phyloP scores from a whole-genome alignment of 1,284 basidiomycete genomes.

The Ceratobasidium sp. region DNA sequence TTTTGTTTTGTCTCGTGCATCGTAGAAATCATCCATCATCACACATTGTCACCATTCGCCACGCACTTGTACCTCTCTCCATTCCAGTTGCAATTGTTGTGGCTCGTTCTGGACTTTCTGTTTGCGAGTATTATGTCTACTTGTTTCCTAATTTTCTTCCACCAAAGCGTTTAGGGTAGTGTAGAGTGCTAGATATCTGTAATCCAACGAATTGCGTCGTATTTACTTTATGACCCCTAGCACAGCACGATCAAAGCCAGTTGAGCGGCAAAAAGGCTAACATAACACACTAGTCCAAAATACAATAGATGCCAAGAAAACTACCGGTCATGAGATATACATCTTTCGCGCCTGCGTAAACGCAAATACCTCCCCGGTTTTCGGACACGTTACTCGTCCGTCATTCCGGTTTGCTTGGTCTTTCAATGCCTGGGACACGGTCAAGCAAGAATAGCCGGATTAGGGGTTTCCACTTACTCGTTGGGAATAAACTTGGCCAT shows the following conservation, averaged over 20 bases:
- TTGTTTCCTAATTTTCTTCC: slow-evolving; percentile 41
- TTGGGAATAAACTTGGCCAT: slow-evolving; percentile 92
- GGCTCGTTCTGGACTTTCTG: slow-evolving; percentile 37
- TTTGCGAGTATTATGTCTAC: slow-evolving; percentile 45
- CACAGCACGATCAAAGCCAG: neutral
- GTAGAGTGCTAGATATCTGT: slow-evolving; percentile 43
- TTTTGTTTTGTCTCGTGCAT: slow-evolving; percentile 42
- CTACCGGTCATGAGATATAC: slow-evolving; percentile 73
- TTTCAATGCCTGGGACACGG: slow-evolving; percentile 75
- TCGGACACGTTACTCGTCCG: slow-evolving; percentile 84
- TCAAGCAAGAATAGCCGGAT: slow-evolving; percentile 15
- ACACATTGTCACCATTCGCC: slow-evolving; percentile 40
- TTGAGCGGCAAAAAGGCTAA: neutral
- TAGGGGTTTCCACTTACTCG: slow-evolving; percentile 69
- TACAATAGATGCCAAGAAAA: neutral
- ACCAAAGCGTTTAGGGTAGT: slow-evolving; percentile 43
- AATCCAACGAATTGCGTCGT: slow-evolving; percentile 4
- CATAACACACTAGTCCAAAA: neutral
- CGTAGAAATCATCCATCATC: slow-evolving; percentile 45
- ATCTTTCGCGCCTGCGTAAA: slow-evolving; percentile 84
- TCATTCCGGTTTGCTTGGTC: slow-evolving; percentile 85
- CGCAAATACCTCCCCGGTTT: slow-evolving; percentile 75
- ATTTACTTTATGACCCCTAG: neutral
- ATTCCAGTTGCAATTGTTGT: slow-evolving; percentile 40
- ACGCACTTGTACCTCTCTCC: slow-evolving; percentile 28